Evolutionary conservation across 2,329 filamentous ascomycete species (phyloP), one percentile per base, ranked within the genome.

Genomic region (Ophiostoma ulmi): DNA sequence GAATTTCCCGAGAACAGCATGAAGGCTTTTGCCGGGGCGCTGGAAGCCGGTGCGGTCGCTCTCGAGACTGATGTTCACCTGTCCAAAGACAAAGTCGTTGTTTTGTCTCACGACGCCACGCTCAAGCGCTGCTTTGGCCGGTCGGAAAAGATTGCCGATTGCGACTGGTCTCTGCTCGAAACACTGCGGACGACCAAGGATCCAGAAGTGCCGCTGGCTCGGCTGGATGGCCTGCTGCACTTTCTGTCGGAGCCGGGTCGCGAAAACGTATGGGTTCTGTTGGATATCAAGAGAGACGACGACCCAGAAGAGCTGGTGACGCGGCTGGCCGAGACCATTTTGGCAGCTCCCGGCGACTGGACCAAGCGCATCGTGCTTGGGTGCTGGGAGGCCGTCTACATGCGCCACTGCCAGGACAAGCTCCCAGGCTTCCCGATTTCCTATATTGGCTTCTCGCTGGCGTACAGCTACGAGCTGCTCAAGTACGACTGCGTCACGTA

Each of bases 21-120:
- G 85, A 85, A 81, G 2, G 78, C 75, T 5, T 83, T 70, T 80
- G 81, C 82, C 1, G 82, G 74, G 4, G 76, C 76, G 39, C 75
- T 76, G 22, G 77, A 74, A 1, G 75, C 71, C 61, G 76, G 73
- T 4, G 77, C 91, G 0, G 87, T 96, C 76, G 94, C 91, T 0
- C 82, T 98, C 38, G 94, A 98, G 81, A 96, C 93, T 22, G 94
- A 98, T 76, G 80, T 97, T 10, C 94, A 96, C 78, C 80, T 97
- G 44, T 90, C 92, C 17, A 88, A 85, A 73, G 94, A 98, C 76
- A 89, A 90, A 7, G 89, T 97, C 0, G 91, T 97, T 0, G 92
- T 98, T 11, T 81, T 98, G 58, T 92, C 90, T 65, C 93, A 96
- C 87, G 94, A 97, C 77, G 82, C 86, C 6, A 89, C 87, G 2